Evolutionary conservation across 2,329 filamentous ascomycete genomes (phyloP).

Genomic region (Rosellinia necatrix): DNA sequence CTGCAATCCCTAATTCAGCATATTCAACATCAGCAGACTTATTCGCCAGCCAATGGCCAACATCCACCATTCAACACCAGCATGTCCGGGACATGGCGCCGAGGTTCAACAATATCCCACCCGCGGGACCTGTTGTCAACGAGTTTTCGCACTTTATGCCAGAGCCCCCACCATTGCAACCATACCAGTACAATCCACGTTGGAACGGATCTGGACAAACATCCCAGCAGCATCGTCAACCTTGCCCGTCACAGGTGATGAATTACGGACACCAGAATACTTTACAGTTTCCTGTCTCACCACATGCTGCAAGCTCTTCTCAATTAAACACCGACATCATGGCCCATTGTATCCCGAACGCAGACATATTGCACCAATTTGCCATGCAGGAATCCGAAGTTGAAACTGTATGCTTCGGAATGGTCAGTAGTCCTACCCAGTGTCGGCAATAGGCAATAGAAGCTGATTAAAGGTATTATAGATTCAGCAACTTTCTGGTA

Average conservation of each 20-base stretch:
- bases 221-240: neutral
- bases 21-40: no score
- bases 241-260: neutral
- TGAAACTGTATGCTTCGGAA: conserved; percentile 2
- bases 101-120: no score
- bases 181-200: neutral
- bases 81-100: neutral
- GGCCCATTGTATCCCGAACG: neutral
- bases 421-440: neutral
- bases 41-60: neutral
- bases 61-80: neutral
- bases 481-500: neutral
- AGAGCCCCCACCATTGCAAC: neutral
- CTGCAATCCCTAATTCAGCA: no score
- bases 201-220: neutral
- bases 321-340: neutral
- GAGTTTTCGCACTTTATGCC: neutral
- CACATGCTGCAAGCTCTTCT: neutral
- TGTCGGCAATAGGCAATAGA: neutral
- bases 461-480: neutral
- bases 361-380: neutral
- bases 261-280: neutral
- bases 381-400: neutral
- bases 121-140: no score
- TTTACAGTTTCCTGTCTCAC: neutral